These are phyloP conservation scores for Dentipellis sp. DNA, from an alignment of 768 basidiomycete genomes.

Conservation along the genomic window DNA sequence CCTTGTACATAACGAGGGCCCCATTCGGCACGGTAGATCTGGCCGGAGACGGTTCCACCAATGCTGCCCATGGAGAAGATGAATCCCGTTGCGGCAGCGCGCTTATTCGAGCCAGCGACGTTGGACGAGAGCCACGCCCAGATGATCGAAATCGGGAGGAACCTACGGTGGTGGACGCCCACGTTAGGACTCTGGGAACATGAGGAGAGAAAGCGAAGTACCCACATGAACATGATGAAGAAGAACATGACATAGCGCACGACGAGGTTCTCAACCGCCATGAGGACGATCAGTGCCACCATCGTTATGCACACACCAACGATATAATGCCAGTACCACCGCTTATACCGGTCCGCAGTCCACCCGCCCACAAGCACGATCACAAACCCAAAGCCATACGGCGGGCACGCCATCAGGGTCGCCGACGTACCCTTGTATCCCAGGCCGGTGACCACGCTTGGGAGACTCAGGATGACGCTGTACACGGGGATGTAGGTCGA, in stretches of 20 bases:
- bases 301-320: conserved; percentile 15
- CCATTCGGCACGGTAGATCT: conserved; percentile 22
- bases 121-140: conserved; percentile 21
- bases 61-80: conserved; percentile 25
- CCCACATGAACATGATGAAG: conserved; percentile 24
- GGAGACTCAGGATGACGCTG: conserved; percentile 6
- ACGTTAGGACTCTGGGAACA: background rate
- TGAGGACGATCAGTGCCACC: conserved; percentile 22
- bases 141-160: conserved; percentile 20
- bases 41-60: conserved; percentile 22
- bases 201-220: background rate
- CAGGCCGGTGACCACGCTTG: conserved; percentile 3
- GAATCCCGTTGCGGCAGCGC: conserved; percentile 23
- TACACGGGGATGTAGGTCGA: conserved; percentile 12
- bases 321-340: conserved; percentile 19
- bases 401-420: conserved; percentile 14
- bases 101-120: conserved; percentile 21
- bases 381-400: conserved; percentile 8
- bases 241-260: conserved; percentile 27
- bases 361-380: conserved; percentile 6
- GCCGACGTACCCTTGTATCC: conserved; percentile 10
- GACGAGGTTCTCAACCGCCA: conserved; percentile 18
- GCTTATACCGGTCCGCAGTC: conserved; percentile 17
- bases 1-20: conserved; percentile 25
- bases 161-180: conserved; percentile 9